phyloP scores from a whole-genome alignment of 2,329 filamentous ascomycete species.

The Talaromyces verruculosus region DNA sequence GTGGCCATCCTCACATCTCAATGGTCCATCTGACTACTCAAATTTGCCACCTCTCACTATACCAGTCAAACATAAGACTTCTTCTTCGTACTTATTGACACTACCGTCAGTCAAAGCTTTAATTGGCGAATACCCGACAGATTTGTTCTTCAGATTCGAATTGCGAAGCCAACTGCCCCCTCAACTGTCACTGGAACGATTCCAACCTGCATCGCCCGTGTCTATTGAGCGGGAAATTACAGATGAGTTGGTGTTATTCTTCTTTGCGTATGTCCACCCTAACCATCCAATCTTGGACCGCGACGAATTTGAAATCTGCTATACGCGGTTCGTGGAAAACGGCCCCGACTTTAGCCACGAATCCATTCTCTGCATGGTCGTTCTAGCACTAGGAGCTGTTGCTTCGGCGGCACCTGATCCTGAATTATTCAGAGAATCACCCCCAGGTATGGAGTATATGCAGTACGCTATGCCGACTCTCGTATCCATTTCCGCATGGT shows the following conservation, averaged over 20 bases:
- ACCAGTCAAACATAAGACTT: constrained; percentile 17
- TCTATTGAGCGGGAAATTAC: constrained; percentile 19
- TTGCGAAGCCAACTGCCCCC: constrained; percentile 29
- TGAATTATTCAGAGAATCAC: constrained; percentile 22
- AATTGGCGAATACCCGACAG: constrained; percentile 12
- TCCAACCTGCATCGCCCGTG: constrained; percentile 11
- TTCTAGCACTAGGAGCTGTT: constrained; percentile 33
- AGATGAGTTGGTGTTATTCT: constrained; percentile 5
- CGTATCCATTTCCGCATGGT: constrained; percentile 24
- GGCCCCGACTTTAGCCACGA: constrained; percentile 28
- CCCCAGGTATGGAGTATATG: constrained; percentile 36
- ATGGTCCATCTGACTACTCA: constrained; percentile 3
- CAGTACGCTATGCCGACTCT: constrained; percentile 33
- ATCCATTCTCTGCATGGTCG: constrained; percentile 34
- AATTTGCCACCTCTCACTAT: constrained; percentile 16
- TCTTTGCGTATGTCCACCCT: constrained; percentile 11
- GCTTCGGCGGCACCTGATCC: constrained; percentile 24
- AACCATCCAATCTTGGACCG: constrained; percentile 11
- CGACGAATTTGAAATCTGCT: constrained; percentile 25
- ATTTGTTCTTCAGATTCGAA: constrained; percentile 20
- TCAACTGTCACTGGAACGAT: constrained; percentile 24
- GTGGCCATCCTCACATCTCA: neutral
- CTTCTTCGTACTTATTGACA: constrained; percentile 11
- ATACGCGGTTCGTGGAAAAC: constrained; percentile 26
- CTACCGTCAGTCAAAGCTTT: constrained; percentile 10